A percentile compares a stretch with the other conserved stretches of the same genome.
Conservation (phyloP, 73 alveolate genomes). For the Tetrahymena thermophila region DNA sequence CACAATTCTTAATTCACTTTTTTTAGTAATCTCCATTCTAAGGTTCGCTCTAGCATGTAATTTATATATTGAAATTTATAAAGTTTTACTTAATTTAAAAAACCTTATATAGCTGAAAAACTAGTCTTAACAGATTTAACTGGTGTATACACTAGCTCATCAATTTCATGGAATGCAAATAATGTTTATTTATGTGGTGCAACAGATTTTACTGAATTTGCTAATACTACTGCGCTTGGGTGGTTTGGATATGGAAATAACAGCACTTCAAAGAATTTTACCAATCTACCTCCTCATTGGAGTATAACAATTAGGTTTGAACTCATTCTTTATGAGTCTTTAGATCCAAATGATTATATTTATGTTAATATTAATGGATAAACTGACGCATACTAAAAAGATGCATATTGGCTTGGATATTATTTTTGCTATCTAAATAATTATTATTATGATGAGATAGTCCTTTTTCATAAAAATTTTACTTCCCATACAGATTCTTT, state of each 20-base stretch:
- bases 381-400: background rate
- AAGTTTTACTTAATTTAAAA: too few relatives aligned
- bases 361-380: background rate
- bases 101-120: too few relatives aligned
- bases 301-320: background rate
- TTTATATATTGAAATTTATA: too few relatives aligned
- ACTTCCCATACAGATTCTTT: background rate
- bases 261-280: background rate
- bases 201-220: background rate
- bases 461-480: background rate
- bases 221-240: background rate
- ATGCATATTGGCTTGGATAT: background rate
- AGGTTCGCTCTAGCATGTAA: too few relatives aligned
- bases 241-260: background rate
- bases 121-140: too few relatives aligned
- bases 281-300: background rate
- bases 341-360: background rate
- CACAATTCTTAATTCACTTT: too few relatives aligned
- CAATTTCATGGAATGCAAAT: too few relatives aligned
- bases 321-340: background rate
- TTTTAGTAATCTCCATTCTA: too few relatives aligned
- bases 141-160: too few relatives aligned
- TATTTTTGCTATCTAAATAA: background rate
- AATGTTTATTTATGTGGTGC: background rate
- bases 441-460: background rate